These are phyloP conservation scores for Zalerion maritima DNA, from an alignment of 495 filamentous ascomycete genomes.

Conservation along the genomic window DNA sequence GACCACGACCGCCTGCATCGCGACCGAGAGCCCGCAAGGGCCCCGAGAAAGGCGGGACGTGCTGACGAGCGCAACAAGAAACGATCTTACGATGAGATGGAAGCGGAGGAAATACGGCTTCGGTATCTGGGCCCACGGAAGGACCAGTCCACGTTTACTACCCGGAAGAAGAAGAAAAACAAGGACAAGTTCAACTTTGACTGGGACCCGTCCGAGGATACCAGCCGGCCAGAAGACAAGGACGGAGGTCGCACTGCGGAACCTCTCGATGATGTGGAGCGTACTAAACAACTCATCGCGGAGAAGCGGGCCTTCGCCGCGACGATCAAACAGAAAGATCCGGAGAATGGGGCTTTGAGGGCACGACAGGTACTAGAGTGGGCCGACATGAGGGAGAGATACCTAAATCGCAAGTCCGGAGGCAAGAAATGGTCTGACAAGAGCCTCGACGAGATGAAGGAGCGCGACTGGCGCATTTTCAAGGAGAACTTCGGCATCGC, in stretches of 20 bases:
- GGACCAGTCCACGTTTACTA: constrained; percentile 78
- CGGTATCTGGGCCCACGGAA: constrained; percentile 88
- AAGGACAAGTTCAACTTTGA: constrained; percentile 99
- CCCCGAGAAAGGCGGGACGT: constrained; percentile 12
- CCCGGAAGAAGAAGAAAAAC: constrained; percentile 90
- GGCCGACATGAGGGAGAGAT: constrained; percentile 41
- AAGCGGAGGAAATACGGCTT: constrained; percentile 63
- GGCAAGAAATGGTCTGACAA: constrained; percentile 98
- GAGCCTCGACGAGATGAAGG: constrained; percentile 86
- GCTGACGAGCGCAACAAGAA: constrained; percentile 32
- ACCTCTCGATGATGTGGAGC: too few relatives aligned
- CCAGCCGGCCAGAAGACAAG: constrained; percentile 63
- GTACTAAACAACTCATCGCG: too few relatives aligned
- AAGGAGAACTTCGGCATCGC: constrained; percentile 98
- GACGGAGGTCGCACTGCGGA: constrained; percentile 83
- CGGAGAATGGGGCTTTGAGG: constrained; percentile 60
- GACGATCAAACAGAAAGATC: constrained; percentile 64
- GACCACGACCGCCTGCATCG: constrained; percentile 33
- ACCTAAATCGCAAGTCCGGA: constrained; percentile 56
- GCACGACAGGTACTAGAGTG: constrained; percentile 78
- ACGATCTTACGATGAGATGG: constrained; percentile 53
- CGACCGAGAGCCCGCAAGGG: constrained; percentile 39
- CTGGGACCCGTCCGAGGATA: constrained; percentile 95
- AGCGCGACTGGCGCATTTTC: constrained; percentile 98
- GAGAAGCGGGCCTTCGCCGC: constrained; percentile 64